Percentiles rank a stretch among this genome's conserved stretches.
Conservation (phyloP, 495 filamentous ascomycete species). For the Aspergillus sclerotioniger region DNA sequence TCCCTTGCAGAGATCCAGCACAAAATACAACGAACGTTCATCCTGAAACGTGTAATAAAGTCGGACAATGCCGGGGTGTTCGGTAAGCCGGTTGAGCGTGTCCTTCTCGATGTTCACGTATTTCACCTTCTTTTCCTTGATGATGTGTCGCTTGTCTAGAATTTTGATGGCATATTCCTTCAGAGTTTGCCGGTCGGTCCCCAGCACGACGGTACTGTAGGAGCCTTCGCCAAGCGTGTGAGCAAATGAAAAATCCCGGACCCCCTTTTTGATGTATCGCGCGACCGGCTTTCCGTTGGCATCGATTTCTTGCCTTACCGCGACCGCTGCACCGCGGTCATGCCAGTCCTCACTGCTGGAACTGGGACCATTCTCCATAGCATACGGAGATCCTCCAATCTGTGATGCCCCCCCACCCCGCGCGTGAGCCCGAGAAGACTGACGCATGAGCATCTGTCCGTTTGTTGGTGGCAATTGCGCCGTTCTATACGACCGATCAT, state of each 20-base stretch:
- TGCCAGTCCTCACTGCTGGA: slow-evolving; percentile 91
- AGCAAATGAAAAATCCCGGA: slow-evolving; percentile 94
- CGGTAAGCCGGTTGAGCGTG: slow-evolving; percentile 90
- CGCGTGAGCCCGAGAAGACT: slow-evolving; percentile 44
- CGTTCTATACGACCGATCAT: slow-evolving; percentile 64
- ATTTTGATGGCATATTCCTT: slow-evolving; percentile 99
- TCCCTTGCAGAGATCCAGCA: slow-evolving; percentile 88
- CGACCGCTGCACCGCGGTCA: slow-evolving; percentile 83
- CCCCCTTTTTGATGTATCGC: slow-evolving; percentile 90
- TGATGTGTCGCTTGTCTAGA: slow-evolving; percentile 97
- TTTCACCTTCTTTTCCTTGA: slow-evolving; percentile 99
- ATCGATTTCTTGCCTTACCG: slow-evolving; percentile 74
- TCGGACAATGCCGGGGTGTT: slow-evolving; percentile 95
- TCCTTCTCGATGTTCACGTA: slow-evolving; percentile 99
- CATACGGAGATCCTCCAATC: slow-evolving; percentile 55
- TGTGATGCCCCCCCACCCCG: slow-evolving; percentile 52
- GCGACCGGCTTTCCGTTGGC: slow-evolving; percentile 77
- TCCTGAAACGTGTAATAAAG: slow-evolving; percentile 99
- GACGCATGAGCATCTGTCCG: slow-evolving; percentile 52
- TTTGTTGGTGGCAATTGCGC: slow-evolving; percentile 54
- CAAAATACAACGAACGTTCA: slow-evolving; percentile 92
- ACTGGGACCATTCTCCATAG: slow-evolving; percentile 60
- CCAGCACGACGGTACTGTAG: slow-evolving; percentile 94
- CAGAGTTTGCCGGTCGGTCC: slow-evolving; percentile 90
- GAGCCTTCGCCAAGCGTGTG: slow-evolving; percentile 92